Conservation (phyloP, 192 early-diverging fungal genomes). For the Entrophospora sp. region DNA sequence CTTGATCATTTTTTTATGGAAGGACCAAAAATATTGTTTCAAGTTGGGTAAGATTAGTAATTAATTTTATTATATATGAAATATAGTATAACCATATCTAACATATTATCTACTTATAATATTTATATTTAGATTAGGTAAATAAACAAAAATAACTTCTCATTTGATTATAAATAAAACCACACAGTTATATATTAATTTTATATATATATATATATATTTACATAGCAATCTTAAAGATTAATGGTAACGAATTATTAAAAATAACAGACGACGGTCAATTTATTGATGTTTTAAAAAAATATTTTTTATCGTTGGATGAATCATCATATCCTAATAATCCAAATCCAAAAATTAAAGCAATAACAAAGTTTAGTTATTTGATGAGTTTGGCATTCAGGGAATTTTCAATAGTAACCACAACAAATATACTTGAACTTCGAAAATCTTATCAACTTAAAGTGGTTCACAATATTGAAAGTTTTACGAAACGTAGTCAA, state of each 20-base stretch:
- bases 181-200: neutral
- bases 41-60: slow-evolving; percentile 56
- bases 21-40: slow-evolving; percentile 92
- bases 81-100: neutral
- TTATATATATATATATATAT: neutral
- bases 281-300: slow-evolving; percentile 78
- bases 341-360: slow-evolving; percentile 41
- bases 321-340: slow-evolving; percentile 59
- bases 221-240: slow-evolving; percentile 74
- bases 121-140: slow-evolving; percentile 6
- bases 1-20: slow-evolving; percentile 98
- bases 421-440: slow-evolving; percentile 64
- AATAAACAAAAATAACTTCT: neutral
- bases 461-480: slow-evolving; percentile 86
- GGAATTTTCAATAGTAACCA: slow-evolving; percentile 79
- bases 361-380: slow-evolving; percentile 78
- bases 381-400: slow-evolving; percentile 85
- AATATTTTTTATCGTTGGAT: slow-evolving; percentile 76
- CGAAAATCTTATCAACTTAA: slow-evolving; percentile 79
- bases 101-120: neutral
- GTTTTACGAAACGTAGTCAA: slow-evolving; percentile 85
- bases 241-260: slow-evolving; percentile 74
- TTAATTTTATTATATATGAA: slow-evolving; percentile 1
- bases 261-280: slow-evolving; percentile 61
- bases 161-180: neutral